Evolutionary conservation across 345 rosid genomes (phyloP), one percentile per base, ranked within the genome.

Genomic region (Abelmoschus esculentus): DNA sequence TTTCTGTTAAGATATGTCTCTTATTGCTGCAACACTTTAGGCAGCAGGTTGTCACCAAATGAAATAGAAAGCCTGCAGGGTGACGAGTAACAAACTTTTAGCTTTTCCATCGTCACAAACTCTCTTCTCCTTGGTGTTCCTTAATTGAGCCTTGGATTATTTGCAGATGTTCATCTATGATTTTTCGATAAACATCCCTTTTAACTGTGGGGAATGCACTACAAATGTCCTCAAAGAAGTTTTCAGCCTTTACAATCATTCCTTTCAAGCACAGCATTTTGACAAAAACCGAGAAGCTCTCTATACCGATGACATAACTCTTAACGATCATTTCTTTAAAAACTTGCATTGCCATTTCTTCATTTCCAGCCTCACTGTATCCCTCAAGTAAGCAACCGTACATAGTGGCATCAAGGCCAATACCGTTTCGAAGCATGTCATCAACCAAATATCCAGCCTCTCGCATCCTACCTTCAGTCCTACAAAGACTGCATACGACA

Each of bases 401-500:
- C 71, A 80, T 66, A 6, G 70, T 62, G 29, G 76, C 79, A 70
- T 78, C 80, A n/a, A 70, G 22, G 14, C 46, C 31, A 11, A 69
- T 11, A 26, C 78, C 76, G 19, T 54, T 70, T 46, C 18, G 63
- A 47, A 56, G 53, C 86, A 83, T 79, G 71, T 55, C 46, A 26
- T 66, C 14, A 6, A 79, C 70, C 66, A 80, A 65, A 36, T 63
- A 63, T 53, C 66, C 54, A 26, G 70, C 84, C 17, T 75, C 71
- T 29, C 13, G 72, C 81, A 80, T 80, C 74, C 72, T 70, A 46
- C 79, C 78, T 42, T 36, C 61, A 32, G 69, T 52, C 66, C 56
- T 28, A 52, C 81, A 74, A 70, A 79, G 80, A 26, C 81, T 26
- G 19, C 73, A 63, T 53, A 83, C 71, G 31, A 77, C 77, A 4